A percentile compares a stretch with the other conserved stretches of the same genome.
Evolutionary conservation across 1,139 yeast species (phyloP).

Genomic region (Candida sp.): DNA sequence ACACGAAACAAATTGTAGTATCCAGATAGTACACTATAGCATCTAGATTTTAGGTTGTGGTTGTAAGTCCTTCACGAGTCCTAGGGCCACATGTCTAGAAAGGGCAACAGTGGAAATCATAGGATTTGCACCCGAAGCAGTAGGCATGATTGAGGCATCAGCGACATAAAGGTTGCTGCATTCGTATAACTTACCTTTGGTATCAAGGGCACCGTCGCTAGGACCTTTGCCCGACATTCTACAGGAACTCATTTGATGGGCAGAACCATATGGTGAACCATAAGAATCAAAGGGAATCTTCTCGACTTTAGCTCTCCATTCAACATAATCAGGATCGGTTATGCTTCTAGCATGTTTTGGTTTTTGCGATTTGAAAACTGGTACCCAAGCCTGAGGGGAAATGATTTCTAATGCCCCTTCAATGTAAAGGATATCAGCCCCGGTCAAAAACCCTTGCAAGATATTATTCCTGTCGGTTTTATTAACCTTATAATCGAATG

Average conservation of each 20-base stretch:
- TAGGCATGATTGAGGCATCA: constrained; percentile 55
- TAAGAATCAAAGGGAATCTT: constrained; percentile 23
- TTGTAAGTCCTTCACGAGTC: constrained; percentile 31
- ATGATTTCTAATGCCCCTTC: constrained; percentile 50
- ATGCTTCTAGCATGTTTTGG: constrained; percentile 42
- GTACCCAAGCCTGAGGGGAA: constrained; percentile 35
- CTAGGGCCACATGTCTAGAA: constrained; percentile 35
- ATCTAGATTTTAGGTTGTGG: constrained; percentile 25
- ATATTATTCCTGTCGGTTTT: constrained; percentile 45
- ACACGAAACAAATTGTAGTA: background rate
- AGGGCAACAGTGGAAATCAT: constrained; percentile 43
- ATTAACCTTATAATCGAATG: constrained; percentile 38
- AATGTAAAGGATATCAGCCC: constrained; percentile 48
- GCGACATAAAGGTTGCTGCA: constrained; percentile 53
- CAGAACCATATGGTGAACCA: constrained; percentile 44
- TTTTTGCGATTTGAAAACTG: constrained; percentile 34
- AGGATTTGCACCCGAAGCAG: constrained; percentile 63
- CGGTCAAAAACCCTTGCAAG: constrained; percentile 34
- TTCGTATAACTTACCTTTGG: constrained; percentile 49
- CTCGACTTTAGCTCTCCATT: constrained; percentile 37
- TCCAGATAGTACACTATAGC: background rate
- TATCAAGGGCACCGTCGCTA: constrained; percentile 46
- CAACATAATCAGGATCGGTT: constrained; percentile 43
- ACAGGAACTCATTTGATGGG: constrained; percentile 62
- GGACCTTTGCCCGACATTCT: constrained; percentile 54